These are phyloP conservation scores for Hibiscus trionum DNA, from an alignment of 345 rosid species.

Conservation along the genomic window DNA sequence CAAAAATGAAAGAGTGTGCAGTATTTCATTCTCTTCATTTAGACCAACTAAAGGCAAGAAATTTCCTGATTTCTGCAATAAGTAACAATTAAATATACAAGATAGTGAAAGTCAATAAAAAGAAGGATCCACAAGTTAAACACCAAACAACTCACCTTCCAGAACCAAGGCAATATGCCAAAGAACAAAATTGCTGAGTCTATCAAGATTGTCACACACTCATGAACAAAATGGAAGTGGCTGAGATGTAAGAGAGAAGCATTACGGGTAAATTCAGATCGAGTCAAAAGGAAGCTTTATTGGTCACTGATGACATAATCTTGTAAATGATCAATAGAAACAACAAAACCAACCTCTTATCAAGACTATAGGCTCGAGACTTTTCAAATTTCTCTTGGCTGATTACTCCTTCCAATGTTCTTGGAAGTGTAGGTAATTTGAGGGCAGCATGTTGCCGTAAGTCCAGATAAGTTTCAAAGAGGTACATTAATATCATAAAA, in stretches of 20 bases:
- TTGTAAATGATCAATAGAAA: conserved; percentile 6
- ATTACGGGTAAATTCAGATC: background rate
- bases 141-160: conserved; percentile 58
- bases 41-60: conserved; percentile 62
- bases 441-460: conserved; percentile 77
- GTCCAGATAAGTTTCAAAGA: conserved; percentile 84
- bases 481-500: conserved; percentile 83
- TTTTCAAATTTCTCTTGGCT: conserved; percentile 87
- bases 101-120: conserved; percentile 8
- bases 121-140: background rate
- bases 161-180: conserved; percentile 89
- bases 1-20: conserved; percentile 83
- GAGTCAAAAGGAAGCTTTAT: background rate
- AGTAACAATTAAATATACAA: conserved; percentile 1
- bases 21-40: conserved; percentile 71
- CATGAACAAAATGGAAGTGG: conserved; percentile 83
- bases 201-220: conserved; percentile 74
- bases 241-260: conserved; percentile 39
- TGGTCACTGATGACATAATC: too few species aligned
- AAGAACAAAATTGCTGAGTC: conserved; percentile 92
- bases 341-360: conserved; percentile 60
- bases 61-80: conserved; percentile 61
- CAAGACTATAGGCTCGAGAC: conserved; percentile 92
- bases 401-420: conserved; percentile 81
- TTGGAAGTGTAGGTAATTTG: conserved; percentile 80